Evolutionary conservation across 768 basidiomycete genomes (phyloP), one percentile per base, ranked within the genome.

Genomic region (Paxillus ammoniavirescens): DNA sequence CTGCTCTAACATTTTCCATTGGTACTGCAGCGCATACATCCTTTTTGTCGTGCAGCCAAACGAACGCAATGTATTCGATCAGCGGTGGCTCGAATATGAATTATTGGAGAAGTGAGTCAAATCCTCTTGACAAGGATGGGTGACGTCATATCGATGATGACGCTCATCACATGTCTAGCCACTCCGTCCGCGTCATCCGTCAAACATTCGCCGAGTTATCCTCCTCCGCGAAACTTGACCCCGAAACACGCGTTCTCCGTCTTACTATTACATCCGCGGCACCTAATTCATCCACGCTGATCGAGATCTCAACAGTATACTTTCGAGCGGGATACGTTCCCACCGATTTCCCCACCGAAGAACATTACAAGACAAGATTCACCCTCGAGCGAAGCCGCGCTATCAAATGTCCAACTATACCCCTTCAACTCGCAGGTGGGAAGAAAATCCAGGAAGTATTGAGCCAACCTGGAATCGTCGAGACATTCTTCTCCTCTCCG

Each of bases 391-490:
- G 83, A 37, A 90, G 89, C 6, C 75, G 71, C 48, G 93, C 96
- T 0, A 93, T 94, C 75, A 96, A 98, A 58, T 99, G 96, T 64
- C 96, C 96, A 0, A 83, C 84, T 1, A 83, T 98, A 59, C 84
- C 89, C 5, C 78, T 98, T 13, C 96, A 98, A 59, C 83, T 98
- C n/a, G 93, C 95, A 0, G 96, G 96, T 0, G 86, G 88, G 3
- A 99, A 99, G 77, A 97, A 97, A 65, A 84, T 99, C 0, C 96
- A 98, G 69, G 86, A 98, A 63, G 89, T 88, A 0, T 78, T 99
- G 14, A 82, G 87, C 7, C 80, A 83, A 26, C 82, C 83, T 0
- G 86, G 86, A 1, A 72, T 91, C 7, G 75, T 96, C 18, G 91
- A 92, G 60, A 73, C 75, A 13, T 95, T 94, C 72, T 74, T 95